Base-by-base conservation (phyloP, 2,329 filamentous ascomycete species). In the Pestalotiopsis sp. region DNA sequence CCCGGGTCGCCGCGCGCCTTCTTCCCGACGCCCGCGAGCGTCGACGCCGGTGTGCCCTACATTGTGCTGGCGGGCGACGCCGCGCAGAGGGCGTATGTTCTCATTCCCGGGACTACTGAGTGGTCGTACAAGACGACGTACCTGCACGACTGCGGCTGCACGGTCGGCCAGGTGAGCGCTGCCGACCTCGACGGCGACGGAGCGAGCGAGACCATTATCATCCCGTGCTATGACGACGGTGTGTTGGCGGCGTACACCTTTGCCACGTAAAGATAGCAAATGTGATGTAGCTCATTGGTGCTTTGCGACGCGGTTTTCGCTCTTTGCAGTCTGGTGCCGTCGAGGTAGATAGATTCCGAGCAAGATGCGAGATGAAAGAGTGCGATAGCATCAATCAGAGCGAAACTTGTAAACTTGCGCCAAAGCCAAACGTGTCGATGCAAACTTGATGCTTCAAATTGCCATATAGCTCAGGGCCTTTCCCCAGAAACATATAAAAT, bases 71-170 rank as follows among this genome's bases (percentile, higher is more conserved):
- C 60, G 14, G 60, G 60, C 25, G 60, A 63, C 11, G 60, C 60
- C 36, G 27, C 60, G n/a, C 36, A 63, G 36, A 63, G 36, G 17
- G 60, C 60, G 27, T 63, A 63, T 1, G 60, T 63, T 1, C 36
- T 63, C 1, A 41, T 63, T 6, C 60, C 60, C 1, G 60, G 60
- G 5, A 2, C 17, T 5, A 45, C 60, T 3, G 60, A 36, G 25
- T 63, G 60, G 60, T 17, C 60, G 11, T 63, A 63, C 36, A 63
- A 38, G 31, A 63, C 60, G 27, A 63, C 60, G 11, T 39, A 39
- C n/a, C 60, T 63, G 25, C 60, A 63, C 60, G 60, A 63, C 60
- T 63, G 60, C 14, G 60, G 38, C 14, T 63, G 31, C 60, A 63
- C 60, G 2, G 60, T 63, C 31, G 60, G 60, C 14, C 60, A 63